These are phyloP conservation scores for Magnolia changhungtana DNA, from an alignment of 164 flowering plant species.

Conservation along the genomic window DNA sequence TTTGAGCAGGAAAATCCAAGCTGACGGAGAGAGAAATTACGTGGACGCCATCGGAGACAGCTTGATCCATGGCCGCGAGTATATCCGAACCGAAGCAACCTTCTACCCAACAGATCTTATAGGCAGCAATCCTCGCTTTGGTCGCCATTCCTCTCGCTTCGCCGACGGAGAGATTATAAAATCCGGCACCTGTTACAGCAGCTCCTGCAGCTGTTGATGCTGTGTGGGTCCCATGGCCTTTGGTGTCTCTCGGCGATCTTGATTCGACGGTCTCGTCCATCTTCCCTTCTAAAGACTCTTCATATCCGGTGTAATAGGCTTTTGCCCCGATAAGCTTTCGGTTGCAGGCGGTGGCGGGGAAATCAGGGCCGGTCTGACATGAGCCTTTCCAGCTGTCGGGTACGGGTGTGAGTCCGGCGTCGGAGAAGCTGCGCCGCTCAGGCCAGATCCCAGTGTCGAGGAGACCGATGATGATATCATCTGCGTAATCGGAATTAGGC, in stretches of 20 bases:
- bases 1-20: slow-evolving; percentile 33
- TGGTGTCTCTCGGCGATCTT: slow-evolving; percentile 76
- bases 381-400: slow-evolving; percentile 62
- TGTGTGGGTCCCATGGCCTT: slow-evolving; percentile 92
- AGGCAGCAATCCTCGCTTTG: slow-evolving; percentile 39
- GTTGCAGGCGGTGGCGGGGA: slow-evolving; percentile 54
- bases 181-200: slow-evolving; percentile 51
- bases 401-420: slow-evolving; percentile 40
- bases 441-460: slow-evolving; percentile 94
- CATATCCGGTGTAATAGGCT: slow-evolving; percentile 54
- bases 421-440: slow-evolving; percentile 60
- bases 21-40: slow-evolving; percentile 89
- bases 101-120: slow-evolving; percentile 26
- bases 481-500: slow-evolving; percentile 63
- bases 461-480: slow-evolving; percentile 68
- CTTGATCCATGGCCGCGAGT: slow-evolving; percentile 27
- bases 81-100: slow-evolving; percentile 31
- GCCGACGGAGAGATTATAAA: slow-evolving; percentile 52
- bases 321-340: slow-evolving; percentile 74
- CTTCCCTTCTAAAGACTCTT: slow-evolving; percentile 20
- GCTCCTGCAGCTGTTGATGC: slow-evolving; percentile 87
- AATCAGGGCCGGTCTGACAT: slow-evolving; percentile 45
- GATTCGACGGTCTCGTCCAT: slow-evolving; percentile 40
- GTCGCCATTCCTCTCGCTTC: slow-evolving; percentile 82
- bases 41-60: slow-evolving; percentile 68